Evolutionary conservation across 2,329 filamentous ascomycete genomes (phyloP), one percentile per base, ranked within the genome.

Genomic region (Aureobasidium subglaciale): DNA sequence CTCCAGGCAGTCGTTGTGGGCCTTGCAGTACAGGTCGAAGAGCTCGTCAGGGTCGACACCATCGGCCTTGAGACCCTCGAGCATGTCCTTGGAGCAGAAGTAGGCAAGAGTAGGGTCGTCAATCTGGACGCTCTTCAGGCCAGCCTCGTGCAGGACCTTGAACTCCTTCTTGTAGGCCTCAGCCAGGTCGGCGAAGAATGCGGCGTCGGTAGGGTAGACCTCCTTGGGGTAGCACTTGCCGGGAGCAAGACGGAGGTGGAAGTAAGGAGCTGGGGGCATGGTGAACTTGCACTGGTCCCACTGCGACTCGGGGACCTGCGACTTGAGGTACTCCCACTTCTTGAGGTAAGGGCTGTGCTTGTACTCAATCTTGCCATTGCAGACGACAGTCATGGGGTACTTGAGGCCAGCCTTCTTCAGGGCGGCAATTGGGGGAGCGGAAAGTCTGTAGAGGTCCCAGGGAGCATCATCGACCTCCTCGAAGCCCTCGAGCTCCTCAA

Each of bases 21-120:
- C 68, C 62, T 70, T 66, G 50, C 70, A 59, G 56, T 70, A 71
- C 56, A 65, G 41, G 25, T 69, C 66, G 56, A 71, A 69, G 60
- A 71, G 61, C 56, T 63, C 59, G 49, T 71, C 67, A 6, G 68
- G 66, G 58, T 70, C 67, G 46, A 69, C 64, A 34, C 68, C 68
- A 56, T 71, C 68, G 34, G 62, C 59, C 22, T 64, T 61, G 54
- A 69, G 58, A 7, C 65, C 67, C 43, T 64, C 59, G 45, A 68
- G 58, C 66, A 71, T 70, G 37, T 68, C 68, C 22, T 67, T 62
- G 42, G 65, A 67, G 62, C 68, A 70, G 61, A 70, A 70, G 60
- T 70, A 70, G 49, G 68, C 68, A 58, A 71, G 57, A 9, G 68
- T 70, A n/a, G 68, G 68, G 56, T 70, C 68, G 49, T 71, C 68